A percentile compares a stretch with the other conserved stretches of the same genome.
phyloP scores from a whole-genome alignment of 2,329 filamentous ascomycete species.

The Fusarium redolens region DNA sequence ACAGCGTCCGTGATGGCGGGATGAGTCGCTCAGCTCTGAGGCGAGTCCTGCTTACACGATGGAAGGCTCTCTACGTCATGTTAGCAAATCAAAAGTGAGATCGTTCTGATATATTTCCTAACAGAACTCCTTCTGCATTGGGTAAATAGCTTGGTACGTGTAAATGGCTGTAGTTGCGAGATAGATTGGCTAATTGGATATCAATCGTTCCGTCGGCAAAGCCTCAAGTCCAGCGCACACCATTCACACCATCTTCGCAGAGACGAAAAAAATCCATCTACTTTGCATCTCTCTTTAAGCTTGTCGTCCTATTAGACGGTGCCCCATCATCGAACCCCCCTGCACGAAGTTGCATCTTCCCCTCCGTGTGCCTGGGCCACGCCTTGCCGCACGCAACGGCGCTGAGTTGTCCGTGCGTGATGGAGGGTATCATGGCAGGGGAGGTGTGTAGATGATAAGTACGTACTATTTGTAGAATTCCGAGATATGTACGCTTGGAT shows the following conservation, averaged over 20 bases:
- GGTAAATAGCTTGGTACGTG: constrained; percentile 22
- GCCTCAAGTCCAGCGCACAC: constrained; percentile 22
- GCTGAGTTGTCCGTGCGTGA: constrained; percentile 50
- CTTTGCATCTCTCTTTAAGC: constrained; percentile 29
- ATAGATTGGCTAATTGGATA: constrained; percentile 29
- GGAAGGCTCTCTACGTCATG: constrained; percentile 30
- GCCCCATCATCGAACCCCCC: constrained; percentile 56
- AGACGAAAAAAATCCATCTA: constrained; percentile 22
- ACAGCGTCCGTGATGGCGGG: constrained; percentile 16
- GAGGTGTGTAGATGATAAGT: constrained; percentile 28
- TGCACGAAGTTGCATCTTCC: constrained; percentile 32
- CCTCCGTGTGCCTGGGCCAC: constrained; percentile 41
- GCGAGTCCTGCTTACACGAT: constrained; percentile 19
- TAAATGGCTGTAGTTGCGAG: constrained; percentile 4
- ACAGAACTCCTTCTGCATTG: constrained; percentile 24
- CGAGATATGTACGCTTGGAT: constrained; percentile 35
- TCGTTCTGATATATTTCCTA: constrained; percentile 7
- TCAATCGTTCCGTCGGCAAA: constrained; percentile 6
- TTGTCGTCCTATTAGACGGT: constrained; percentile 52
- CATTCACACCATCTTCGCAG: constrained; percentile 33
- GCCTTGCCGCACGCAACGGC: constrained; percentile 37
- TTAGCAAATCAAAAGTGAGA: constrained; percentile 8
- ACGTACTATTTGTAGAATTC: constrained; percentile 11
- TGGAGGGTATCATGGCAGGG: constrained; percentile 44
- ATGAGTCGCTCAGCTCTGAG: neutral